Evolutionary conservation across 306 rosid genomes (phyloP).

Genomic region (Malus sylvestris): DNA sequence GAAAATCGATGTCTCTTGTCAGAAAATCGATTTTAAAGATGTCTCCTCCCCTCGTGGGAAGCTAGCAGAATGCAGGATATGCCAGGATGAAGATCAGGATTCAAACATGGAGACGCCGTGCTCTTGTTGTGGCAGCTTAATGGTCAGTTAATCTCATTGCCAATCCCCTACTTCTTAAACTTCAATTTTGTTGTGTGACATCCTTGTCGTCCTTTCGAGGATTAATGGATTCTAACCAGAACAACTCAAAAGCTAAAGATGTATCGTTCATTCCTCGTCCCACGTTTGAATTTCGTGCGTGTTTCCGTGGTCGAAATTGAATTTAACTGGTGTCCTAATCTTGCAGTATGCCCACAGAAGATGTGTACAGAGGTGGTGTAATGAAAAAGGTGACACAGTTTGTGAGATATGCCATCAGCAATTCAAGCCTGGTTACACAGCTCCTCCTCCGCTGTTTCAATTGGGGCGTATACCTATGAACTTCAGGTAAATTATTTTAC

Average conservation of each 20-base stretch:
- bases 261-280: neutral
- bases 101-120: constrained; percentile 94
- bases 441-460: constrained; percentile 80
- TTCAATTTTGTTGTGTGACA: neutral
- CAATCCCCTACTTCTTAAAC: neutral
- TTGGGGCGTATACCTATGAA: constrained; percentile 90
- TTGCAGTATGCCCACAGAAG: constrained; percentile 92
- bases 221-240: neutral
- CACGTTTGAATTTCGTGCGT: neutral
- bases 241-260: neutral
- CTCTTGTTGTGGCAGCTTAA: constrained; percentile 92
- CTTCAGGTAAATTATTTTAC: constrained; percentile 54
- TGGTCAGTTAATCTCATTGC: constrained; percentile 36
- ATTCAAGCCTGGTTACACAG: constrained; percentile 83
- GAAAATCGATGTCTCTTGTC: constrained; percentile 27
- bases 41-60: constrained; percentile 31
- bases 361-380: constrained; percentile 92
- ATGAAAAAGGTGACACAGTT: constrained; percentile 84
- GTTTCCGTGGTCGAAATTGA: neutral
- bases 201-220: neutral
- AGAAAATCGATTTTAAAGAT: constrained; percentile 32
- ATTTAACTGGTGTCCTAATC: neutral
- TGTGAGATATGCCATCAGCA: constrained; percentile 98
- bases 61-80: constrained; percentile 80
- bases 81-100: constrained; percentile 92